Evolutionary conservation across 148 eudicot genomes (phyloP).

Genomic region (Rheum nobile): DNA sequence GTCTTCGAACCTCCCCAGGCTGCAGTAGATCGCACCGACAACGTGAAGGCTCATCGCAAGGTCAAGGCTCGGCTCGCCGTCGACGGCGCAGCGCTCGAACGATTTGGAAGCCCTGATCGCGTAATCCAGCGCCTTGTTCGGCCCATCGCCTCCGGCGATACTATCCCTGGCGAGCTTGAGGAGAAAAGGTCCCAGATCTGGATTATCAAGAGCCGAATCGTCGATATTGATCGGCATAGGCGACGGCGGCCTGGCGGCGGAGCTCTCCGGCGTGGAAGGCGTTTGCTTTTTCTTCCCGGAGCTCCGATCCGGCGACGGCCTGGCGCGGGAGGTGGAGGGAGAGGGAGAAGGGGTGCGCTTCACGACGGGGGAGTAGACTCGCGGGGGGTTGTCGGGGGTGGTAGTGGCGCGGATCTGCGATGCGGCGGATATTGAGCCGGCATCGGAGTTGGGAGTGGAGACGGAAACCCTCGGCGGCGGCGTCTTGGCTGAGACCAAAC

Average conservation of each 20-base stretch:
- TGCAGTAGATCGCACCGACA: slow-evolving; percentile 86
- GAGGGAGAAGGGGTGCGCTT: slow-evolving; percentile 68
- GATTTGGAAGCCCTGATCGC: slow-evolving; percentile 75
- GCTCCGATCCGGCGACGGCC: slow-evolving; percentile 78
- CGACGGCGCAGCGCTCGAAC: slow-evolving; percentile 60
- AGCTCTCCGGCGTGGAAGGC: slow-evolving; percentile 23
- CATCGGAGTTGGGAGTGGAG: slow-evolving; percentile 19
- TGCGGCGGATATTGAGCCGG: slow-evolving; percentile 40
- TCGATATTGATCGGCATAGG: slow-evolving; percentile 21
- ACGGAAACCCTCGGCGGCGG: slow-evolving; percentile 49
- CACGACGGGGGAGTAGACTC: slow-evolving; percentile 32
- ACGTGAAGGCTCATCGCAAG: slow-evolving; percentile 87
- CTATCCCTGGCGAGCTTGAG: slow-evolving; percentile 76
- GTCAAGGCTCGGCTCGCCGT: slow-evolving; percentile 71
- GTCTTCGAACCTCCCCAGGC: slow-evolving; percentile 74
- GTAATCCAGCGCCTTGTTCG: slow-evolving; percentile 69
- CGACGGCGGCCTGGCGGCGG: slow-evolving; percentile 4
- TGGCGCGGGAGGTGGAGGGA: slow-evolving; percentile 73
- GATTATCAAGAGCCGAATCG: slow-evolving; percentile 76
- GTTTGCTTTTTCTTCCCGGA: slow-evolving; percentile 53
- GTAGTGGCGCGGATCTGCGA: slow-evolving; percentile 41
- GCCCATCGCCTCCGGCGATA: slow-evolving; percentile 82
- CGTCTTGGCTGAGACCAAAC: slow-evolving; percentile 49
- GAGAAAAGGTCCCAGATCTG: slow-evolving; percentile 93
- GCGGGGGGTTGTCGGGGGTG: slow-evolving; percentile 27